Conservation (phyloP, 1,284 basidiomycete species). For the Inonotus obliquus region DNA sequence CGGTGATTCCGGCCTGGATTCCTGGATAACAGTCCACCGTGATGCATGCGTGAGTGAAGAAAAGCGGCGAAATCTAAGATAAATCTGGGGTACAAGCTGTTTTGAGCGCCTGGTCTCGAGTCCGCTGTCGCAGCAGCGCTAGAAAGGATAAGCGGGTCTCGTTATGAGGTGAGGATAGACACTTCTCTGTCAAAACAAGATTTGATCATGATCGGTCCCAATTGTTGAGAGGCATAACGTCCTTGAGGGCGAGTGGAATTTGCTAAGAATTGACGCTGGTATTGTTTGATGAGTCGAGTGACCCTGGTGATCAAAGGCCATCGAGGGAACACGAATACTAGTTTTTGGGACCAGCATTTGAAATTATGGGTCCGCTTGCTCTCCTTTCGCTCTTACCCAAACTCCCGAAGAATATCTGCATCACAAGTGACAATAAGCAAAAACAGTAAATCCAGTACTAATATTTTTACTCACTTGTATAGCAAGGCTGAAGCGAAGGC, state of each 20-base stretch:
- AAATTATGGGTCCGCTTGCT: too few relatives aligned
- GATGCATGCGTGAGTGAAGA: too few relatives aligned
- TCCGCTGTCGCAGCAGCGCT: neutral
- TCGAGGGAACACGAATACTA: too few relatives aligned
- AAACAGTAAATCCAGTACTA: too few relatives aligned
- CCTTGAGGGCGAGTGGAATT: neutral
- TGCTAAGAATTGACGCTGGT: neutral
- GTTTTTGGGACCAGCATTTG: too few relatives aligned
- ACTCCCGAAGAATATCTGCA: too few relatives aligned
- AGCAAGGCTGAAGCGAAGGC: too few relatives aligned
- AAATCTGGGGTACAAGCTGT: neutral
- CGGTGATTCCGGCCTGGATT: neutral
- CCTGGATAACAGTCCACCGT: neutral
- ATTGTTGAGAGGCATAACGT: neutral
- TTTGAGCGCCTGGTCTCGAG: neutral
- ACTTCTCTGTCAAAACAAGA: neutral
- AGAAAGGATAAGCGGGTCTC: neutral
- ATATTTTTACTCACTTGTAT: too few relatives aligned
- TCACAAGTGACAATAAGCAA: too few relatives aligned
- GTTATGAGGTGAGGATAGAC: neutral
- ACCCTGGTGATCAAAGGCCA: neutral
- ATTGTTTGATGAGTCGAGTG: neutral
- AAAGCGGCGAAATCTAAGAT: neutral
- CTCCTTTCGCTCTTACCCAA: too few relatives aligned
- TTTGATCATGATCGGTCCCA: neutral